phyloP scores from a whole-genome alignment of 2,329 filamentous ascomycete genomes.

The Talaromyces sp. region DNA sequence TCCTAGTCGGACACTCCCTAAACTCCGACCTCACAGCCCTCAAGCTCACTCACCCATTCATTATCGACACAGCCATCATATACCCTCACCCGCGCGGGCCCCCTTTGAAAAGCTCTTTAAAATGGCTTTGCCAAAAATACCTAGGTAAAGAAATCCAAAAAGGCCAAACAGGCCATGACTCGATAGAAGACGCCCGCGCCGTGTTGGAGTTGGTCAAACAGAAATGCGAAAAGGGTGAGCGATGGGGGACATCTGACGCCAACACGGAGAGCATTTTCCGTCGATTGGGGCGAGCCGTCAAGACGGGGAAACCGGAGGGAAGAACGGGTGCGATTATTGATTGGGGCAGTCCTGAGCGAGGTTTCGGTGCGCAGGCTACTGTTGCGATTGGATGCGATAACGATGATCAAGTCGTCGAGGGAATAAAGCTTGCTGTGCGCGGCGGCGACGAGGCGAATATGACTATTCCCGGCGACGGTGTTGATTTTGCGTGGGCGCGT shows the following conservation, averaged over 20 bases:
- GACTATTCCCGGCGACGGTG: conserved; percentile 50
- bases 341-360: conserved; percentile 74
- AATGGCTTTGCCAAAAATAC: conserved; percentile 84
- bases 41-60: conserved; percentile 82
- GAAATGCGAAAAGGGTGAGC: conserved; percentile 89
- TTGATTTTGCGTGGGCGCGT: conserved; percentile 63
- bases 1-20: conserved; percentile 49
- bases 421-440: conserved; percentile 49
- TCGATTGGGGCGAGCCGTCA: conserved; percentile 62
- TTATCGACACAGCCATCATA: conserved; percentile 85
- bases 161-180: conserved; percentile 76
- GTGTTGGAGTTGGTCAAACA: conserved; percentile 91
- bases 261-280: conserved; percentile 87
- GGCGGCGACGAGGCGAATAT: conserved; percentile 46
- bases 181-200: conserved; percentile 84
- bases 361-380: conserved; percentile 56
- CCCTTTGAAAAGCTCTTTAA: conserved; percentile 84
- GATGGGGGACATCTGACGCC: conserved; percentile 77
- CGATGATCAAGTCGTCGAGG: conserved; percentile 57
- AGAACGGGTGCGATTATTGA: conserved; percentile 66
- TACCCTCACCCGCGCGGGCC: conserved; percentile 88
- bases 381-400: conserved; percentile 55
- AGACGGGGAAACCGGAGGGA: conserved; percentile 38
- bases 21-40: conserved; percentile 68
- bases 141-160: conserved; percentile 85